Conservation (phyloP, 805 yeast species). For the Saturnispora silvae region DNA sequence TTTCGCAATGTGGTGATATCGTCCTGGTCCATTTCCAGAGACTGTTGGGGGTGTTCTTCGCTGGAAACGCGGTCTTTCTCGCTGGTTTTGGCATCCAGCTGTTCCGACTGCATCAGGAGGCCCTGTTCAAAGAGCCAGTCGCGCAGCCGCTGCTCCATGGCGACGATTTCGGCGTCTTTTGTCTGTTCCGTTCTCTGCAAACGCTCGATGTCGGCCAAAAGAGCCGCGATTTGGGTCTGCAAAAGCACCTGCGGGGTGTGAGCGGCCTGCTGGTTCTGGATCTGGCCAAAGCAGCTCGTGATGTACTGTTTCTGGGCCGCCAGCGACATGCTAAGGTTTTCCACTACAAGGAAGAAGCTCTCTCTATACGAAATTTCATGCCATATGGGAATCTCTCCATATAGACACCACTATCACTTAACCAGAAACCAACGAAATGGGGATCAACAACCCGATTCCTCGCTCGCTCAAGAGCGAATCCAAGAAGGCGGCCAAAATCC, state of each 20-base stretch:
- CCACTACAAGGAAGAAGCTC: no score
- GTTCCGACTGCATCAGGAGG: no score
- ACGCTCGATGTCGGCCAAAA: conserved; percentile 2
- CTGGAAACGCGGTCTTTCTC: not conserved
- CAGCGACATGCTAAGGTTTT: no score
- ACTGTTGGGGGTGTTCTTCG: not conserved
- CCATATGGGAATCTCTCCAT: no score
- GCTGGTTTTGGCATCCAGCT: no score
- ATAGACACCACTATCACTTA: no score
- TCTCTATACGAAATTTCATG: no score
- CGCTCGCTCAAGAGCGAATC: conserved; percentile 79
- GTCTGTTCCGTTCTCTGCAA: not conserved
- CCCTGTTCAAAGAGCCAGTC: conserved; percentile 13
- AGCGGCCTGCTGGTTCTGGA: not conserved
- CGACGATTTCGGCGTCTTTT: not conserved
- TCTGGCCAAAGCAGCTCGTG: no score
- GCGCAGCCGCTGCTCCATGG: conserved; percentile 6
- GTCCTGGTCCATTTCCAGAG: conserved; percentile 15
- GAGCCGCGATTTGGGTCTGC: not conserved
- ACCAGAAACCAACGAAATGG: no score
- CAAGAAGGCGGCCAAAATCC: conserved; percentile 87
- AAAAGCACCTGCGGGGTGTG: not conserved
- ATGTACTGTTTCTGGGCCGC: no score
- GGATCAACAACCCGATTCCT: conserved; percentile 91
- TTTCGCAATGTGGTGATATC: conserved; percentile 19